Percentiles rank a stretch among this genome's conserved stretches.
Evolutionary conservation across 306 rosid genomes (phyloP).

Genomic region (Glycyrrhiza uralensis): DNA sequence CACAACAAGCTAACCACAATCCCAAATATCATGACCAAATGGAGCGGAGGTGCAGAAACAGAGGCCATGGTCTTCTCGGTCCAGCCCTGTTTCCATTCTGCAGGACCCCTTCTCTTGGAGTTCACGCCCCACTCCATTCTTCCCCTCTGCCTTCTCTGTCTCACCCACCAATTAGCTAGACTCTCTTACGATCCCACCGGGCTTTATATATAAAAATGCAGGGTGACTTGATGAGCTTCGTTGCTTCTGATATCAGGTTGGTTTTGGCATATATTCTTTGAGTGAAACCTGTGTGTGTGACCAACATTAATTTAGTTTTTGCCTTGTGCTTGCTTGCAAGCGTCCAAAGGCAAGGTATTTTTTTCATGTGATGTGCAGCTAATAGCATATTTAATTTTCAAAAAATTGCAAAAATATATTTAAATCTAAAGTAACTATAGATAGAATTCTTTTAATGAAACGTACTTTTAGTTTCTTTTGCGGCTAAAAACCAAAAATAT

Average conservation of each 20-base stretch:
- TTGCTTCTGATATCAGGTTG: conserved; percentile 27
- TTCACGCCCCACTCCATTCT: conserved; percentile 63
- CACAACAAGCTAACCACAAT: conserved; percentile 64
- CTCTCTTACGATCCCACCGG: background rate
- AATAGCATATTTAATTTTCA: too few species aligned
- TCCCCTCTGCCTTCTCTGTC: background rate
- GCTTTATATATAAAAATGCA: background rate
- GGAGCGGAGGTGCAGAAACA: conserved; percentile 58
- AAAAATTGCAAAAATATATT: too few species aligned
- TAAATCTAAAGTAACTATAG: too few species aligned
- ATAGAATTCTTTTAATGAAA: too few species aligned
- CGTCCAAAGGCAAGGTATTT: background rate
- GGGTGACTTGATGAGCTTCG: background rate
- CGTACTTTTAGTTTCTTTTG: too few species aligned
- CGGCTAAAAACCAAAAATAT: too few species aligned
- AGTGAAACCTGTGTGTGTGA: conserved; percentile 38
- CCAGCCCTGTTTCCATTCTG: conserved; percentile 69
- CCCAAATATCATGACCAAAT: conserved; percentile 54
- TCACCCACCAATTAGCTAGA: background rate
- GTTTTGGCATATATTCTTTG: conserved; percentile 76
- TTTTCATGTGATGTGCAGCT: too few species aligned
- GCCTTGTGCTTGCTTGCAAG: conserved; percentile 11
- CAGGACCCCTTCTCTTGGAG: conserved; percentile 60
- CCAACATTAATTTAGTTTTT: conserved; percentile 20
- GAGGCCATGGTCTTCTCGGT: conserved; percentile 44